Conservation (phyloP, 1,284 basidiomycete species). For the Heterobasidion annosum region DNA sequence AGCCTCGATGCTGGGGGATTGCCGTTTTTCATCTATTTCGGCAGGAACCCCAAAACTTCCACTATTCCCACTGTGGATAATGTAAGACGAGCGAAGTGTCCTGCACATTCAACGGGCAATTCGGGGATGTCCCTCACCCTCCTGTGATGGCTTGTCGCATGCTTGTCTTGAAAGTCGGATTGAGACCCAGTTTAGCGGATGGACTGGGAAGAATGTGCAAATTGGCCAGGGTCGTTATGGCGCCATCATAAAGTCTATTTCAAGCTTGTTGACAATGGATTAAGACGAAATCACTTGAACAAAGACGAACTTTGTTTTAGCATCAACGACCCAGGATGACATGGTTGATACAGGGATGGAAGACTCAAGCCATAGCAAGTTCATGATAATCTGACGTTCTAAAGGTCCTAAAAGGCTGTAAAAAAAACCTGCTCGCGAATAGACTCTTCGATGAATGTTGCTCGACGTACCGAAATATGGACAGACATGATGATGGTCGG, state of each 20-base stretch:
- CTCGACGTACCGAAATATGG: constrained; percentile 73
- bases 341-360: constrained; percentile 65
- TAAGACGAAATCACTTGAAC: neutral
- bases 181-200: constrained; percentile 56
- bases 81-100: neutral
- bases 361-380: constrained; percentile 85
- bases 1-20: constrained; percentile 46
- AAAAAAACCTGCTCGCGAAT: constrained; percentile 10
- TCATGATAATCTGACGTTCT: constrained; percentile 88
- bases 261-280: constrained; percentile 5
- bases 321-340: constrained; percentile 76
- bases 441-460: constrained; percentile 5
- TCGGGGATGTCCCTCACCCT: constrained; percentile 49
- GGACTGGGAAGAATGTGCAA: constrained; percentile 71
- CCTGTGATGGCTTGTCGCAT: constrained; percentile 88
- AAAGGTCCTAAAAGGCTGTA: constrained; percentile 76
- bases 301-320: constrained; percentile 54
- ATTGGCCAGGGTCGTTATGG: constrained; percentile 56
- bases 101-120: neutral
- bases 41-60: constrained; percentile 88
- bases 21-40: constrained; percentile 49
- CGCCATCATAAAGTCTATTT: constrained; percentile 64
- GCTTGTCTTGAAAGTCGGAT: constrained; percentile 71
- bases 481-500: constrained; percentile 87
- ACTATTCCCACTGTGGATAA: constrained; percentile 63